Percentiles rank a stretch among this genome's conserved stretches.
These are phyloP conservation scores for Dovyalis caffra DNA, from an alignment of 345 rosid species.

Conservation along the genomic window DNA sequence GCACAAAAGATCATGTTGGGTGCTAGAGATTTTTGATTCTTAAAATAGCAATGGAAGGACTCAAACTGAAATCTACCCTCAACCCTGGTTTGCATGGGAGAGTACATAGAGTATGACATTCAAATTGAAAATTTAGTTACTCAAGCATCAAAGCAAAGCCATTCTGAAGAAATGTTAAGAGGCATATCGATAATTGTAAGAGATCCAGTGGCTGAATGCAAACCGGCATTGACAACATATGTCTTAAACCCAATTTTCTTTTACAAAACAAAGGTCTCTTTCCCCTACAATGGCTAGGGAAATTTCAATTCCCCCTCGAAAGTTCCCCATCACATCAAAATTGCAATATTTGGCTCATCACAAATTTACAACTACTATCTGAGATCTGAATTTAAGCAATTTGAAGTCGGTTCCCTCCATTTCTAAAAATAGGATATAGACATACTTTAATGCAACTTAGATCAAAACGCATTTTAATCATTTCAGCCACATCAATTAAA, in stretches of 20 bases:
- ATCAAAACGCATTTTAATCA: neutral
- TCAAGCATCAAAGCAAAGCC: neutral
- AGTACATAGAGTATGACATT: neutral
- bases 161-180: neutral
- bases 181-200: neutral
- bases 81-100: neutral
- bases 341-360: neutral
- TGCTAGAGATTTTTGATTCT: neutral
- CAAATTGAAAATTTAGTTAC: neutral
- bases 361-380: neutral
- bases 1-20: neutral
- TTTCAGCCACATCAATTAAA: neutral
- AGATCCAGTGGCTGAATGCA: neutral
- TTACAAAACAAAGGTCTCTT: neutral
- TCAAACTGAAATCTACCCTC: neutral
- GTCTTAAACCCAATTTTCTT: neutral
- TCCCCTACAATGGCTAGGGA: neutral
- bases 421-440: neutral
- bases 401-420: neutral
- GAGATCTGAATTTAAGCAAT: neutral
- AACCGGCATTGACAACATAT: neutral
- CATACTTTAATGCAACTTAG: neutral
- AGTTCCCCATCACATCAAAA: neutral
- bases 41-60: neutral
- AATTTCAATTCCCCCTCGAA: neutral